Percentiles rank a stretch among this genome's conserved stretches.
These are phyloP conservation scores for Backusella mclennaniae DNA, from an alignment of 192 early-diverging fungal genomes.

Conservation along the genomic window DNA sequence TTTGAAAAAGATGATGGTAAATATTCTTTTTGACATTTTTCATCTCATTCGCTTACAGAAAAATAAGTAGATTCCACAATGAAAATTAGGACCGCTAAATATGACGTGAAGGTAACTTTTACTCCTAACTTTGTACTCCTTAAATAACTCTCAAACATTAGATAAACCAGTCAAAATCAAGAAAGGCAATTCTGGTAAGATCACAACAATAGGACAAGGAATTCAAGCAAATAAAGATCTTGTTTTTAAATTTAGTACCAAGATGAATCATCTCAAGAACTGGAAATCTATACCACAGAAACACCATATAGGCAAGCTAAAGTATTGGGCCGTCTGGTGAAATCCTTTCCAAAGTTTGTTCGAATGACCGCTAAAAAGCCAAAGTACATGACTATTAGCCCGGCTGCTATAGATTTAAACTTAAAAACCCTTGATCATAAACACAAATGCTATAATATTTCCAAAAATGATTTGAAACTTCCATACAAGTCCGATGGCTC, in stretches of 20 bases:
- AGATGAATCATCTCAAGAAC: not conserved
- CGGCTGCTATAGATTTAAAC: not conserved
- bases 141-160: not conserved
- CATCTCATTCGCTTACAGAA: not conserved
- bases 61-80: not conserved
- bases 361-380: not conserved
- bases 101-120: not conserved
- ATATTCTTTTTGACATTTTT: not conserved
- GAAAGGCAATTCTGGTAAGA: not conserved
- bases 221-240: not conserved
- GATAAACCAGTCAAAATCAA: not conserved
- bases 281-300: not conserved
- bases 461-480: not conserved
- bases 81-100: not conserved
- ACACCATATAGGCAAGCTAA: not conserved
- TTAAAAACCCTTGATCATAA: not conserved
- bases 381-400: not conserved
- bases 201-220: not conserved
- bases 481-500: not conserved
- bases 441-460: slow-evolving; percentile 5
- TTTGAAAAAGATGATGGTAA: not conserved
- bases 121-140: not conserved
- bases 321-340: not conserved
- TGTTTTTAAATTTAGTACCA: not conserved
- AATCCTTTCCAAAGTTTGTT: not conserved